Percentiles rank a stretch among this genome's conserved stretches.
Conservation (phyloP, 2,329 filamentous ascomycete genomes). For the Stagonosporopsis chrysanthemi region DNA sequence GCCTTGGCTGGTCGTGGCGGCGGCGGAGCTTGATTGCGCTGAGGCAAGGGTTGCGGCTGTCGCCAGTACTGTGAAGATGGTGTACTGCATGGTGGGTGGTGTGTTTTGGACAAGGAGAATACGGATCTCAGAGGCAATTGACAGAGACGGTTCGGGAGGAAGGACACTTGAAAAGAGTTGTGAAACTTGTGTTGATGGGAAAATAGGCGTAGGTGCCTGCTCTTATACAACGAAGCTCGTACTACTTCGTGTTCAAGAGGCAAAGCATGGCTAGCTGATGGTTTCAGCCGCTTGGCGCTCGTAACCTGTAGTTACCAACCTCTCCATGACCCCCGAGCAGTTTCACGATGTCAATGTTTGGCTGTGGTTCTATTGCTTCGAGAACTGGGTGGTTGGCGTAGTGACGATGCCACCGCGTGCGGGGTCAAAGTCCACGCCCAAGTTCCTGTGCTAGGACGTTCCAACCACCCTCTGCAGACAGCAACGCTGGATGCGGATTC, state of each 20-base stretch:
- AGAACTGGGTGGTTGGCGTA: conserved; percentile 7
- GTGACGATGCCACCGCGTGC: not conserved
- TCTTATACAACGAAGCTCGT: conserved; percentile 11
- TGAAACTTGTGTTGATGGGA: not conserved
- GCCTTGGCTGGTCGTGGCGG: conserved; percentile 10
- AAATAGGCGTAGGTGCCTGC: not conserved
- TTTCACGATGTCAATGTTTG: not conserved
- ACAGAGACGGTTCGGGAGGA: not conserved
- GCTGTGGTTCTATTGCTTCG: not conserved
- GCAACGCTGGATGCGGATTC: not conserved
- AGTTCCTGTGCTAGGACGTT: not conserved
- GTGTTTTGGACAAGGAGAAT: not conserved
- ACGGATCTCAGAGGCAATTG: not conserved
- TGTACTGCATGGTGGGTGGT: conserved; percentile 27
- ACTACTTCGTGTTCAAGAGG: conserved; percentile 3
- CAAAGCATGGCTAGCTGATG: conserved; percentile 6
- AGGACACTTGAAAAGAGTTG: not conserved
- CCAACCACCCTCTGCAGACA: not conserved
- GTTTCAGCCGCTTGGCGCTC: conserved; percentile 8
- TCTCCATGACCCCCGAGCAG: not conserved
- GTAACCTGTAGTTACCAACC: conserved; percentile 8
- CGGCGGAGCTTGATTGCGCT: conserved; percentile 15
- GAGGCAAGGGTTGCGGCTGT: conserved; percentile 20
- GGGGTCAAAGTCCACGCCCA: not conserved
- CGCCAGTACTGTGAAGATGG: conserved; percentile 23